Evolutionary conservation across 345 rosid genomes (phyloP).

Genomic region (Isatis tinctoria): DNA sequence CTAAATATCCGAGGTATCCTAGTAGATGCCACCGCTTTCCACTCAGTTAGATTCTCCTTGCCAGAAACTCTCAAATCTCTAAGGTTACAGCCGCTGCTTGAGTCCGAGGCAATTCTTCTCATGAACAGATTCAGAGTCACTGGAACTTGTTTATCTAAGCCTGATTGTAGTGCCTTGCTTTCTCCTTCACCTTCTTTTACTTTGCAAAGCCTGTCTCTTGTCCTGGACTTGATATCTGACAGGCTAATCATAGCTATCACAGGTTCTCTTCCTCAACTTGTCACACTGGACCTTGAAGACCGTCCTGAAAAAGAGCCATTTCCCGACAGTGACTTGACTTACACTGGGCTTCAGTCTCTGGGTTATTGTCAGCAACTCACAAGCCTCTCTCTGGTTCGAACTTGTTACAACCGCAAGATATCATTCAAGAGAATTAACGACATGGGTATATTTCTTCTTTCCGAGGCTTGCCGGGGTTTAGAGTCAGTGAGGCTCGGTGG

Average conservation of each 20-base stretch:
- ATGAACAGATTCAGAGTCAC: slow-evolving; percentile 31
- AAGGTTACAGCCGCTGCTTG: slow-evolving; percentile 45
- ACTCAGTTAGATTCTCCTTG: slow-evolving; percentile 31
- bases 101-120: slow-evolving; percentile 37
- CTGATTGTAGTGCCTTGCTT: slow-evolving; percentile 14
- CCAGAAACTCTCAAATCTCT: slow-evolving; percentile 45
- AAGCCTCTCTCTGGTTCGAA: slow-evolving; percentile 48
- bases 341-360: slow-evolving; percentile 50
- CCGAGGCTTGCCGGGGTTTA: slow-evolving; percentile 52
- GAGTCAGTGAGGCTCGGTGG: slow-evolving; percentile 55
- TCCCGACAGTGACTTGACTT: slow-evolving; percentile 43
- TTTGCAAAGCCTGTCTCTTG: slow-evolving; percentile 55
- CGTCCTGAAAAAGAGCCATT: slow-evolving; percentile 44
- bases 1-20: slow-evolving; percentile 42
- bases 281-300: slow-evolving; percentile 67
- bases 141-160: slow-evolving; percentile 11
- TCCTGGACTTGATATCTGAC: slow-evolving; percentile 51
- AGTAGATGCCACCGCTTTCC: slow-evolving; percentile 34
- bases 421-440: slow-evolving; percentile 63
- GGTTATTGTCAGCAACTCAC: slow-evolving; percentile 40
- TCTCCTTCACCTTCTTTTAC: slow-evolving; percentile 28
- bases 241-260: slow-evolving; percentile 41
- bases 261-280: slow-evolving; percentile 40
- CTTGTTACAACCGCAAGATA: slow-evolving; percentile 43
- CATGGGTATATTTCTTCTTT: slow-evolving; percentile 66